Percentiles rank a stretch among this genome's conserved stretches.
These are phyloP conservation scores for Aphanomyces astaci DNA, from an alignment of 352 stramenopile species.

Conservation along the genomic window DNA sequence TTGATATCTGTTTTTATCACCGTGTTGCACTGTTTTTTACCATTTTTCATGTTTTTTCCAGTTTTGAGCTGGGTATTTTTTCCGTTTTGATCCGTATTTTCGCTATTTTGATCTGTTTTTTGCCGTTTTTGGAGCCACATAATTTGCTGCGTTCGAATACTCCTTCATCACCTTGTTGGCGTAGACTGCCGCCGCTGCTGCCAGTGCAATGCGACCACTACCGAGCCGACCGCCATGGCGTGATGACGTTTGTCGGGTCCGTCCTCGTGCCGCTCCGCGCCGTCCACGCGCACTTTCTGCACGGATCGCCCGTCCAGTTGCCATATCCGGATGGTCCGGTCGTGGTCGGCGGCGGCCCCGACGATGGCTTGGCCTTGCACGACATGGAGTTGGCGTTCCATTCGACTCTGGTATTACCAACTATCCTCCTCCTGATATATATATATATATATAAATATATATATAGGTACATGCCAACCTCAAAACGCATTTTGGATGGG, in stretches of 20 bases:
- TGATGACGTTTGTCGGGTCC: neutral
- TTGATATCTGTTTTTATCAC: no score
- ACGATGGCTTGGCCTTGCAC: neutral
- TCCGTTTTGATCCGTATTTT: no score
- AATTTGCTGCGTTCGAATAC: no score
- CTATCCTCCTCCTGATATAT: no score
- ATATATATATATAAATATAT: no score
- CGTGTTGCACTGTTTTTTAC: no score
- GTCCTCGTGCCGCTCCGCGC: neutral
- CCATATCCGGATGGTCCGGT: neutral
- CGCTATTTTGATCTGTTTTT: no score
- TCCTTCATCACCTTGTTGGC: no score
- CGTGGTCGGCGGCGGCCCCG: neutral
- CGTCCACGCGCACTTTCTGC: neutral
- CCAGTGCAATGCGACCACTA: neutral
- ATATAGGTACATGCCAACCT: slow-evolving; percentile 62
- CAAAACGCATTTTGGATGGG: slow-evolving; percentile 77
- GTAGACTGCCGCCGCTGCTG: neutral
- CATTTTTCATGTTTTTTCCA: no score
- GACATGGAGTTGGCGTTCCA: neutral
- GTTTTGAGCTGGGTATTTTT: no score
- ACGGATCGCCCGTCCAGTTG: neutral
- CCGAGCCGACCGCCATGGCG: neutral
- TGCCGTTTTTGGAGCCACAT: no score
- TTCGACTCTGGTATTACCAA: neutral